Conservation (phyloP, 164 flowering plant species). For the Umbellularia californica region DNA sequence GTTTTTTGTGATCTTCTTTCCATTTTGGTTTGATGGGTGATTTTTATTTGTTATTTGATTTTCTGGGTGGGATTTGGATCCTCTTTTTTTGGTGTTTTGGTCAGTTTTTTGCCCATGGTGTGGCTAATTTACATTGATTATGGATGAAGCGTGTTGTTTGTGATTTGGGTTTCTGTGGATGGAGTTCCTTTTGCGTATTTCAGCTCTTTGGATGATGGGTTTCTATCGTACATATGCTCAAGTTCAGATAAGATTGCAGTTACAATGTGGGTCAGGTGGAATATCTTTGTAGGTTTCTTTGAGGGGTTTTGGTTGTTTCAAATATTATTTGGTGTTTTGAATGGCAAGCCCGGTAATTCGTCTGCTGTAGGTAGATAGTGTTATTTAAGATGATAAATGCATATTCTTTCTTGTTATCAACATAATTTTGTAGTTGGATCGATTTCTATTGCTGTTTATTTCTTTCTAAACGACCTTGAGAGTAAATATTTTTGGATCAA, state of each 20-base stretch:
- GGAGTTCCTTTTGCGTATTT: not conserved
- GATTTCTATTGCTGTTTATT: no score
- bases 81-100: not conserved
- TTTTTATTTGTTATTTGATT: not conserved
- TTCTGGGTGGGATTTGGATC: not conserved
- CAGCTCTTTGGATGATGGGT: not conserved
- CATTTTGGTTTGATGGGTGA: not conserved
- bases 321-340: no score
- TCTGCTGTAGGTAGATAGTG: no score
- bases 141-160: not conserved
- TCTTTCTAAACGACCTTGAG: not conserved
- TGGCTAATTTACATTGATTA: not conserved
- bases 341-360: no score
- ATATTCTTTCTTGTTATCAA: no score
- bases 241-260: not conserved
- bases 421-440: not conserved
- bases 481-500: not conserved
- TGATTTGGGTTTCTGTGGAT: not conserved
- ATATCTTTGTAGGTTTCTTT: not conserved
- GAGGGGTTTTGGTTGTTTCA: no score
- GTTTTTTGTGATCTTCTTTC: not conserved
- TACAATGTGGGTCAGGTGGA: not conserved
- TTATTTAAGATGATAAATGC: no score
- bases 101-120: not conserved
- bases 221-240: not conserved